Conservation (phyloP, 2,329 filamentous ascomycete species). For the Cryphonectria nitschkei region DNA sequence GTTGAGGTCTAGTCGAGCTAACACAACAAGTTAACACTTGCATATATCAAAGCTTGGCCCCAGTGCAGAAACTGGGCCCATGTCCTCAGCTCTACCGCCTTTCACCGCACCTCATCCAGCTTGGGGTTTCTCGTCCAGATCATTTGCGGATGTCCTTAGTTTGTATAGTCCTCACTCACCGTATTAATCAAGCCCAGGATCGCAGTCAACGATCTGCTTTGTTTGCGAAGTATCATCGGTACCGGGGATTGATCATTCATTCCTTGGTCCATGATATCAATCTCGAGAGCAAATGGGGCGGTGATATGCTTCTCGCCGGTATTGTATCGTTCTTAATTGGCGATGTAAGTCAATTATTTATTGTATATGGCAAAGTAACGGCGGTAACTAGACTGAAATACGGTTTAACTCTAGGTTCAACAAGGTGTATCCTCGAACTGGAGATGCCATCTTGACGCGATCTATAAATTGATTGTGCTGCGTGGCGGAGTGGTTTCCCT, state of each 20-base stretch:
- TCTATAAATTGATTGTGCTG: conserved; percentile 38
- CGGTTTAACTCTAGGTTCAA: conserved; percentile 32
- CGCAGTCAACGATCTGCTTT: neutral
- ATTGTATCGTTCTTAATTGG: neutral
- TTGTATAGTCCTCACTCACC: neutral
- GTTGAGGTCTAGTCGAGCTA: neutral
- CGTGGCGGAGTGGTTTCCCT: conserved; percentile 39
- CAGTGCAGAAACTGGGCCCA: neutral
- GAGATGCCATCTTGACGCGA: conserved; percentile 41
- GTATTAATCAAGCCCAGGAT: neutral
- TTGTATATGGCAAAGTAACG: neutral
- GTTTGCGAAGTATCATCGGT: neutral
- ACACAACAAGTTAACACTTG: neutral
- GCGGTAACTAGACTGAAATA: neutral
- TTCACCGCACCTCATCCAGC: neutral
- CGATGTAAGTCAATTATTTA: neutral
- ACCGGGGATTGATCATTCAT: neutral
- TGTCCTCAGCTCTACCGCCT: neutral
- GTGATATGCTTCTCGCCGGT: neutral
- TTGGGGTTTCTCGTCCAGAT: neutral
- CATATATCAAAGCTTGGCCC: neutral
- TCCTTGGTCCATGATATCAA: neutral
- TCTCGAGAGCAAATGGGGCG: neutral
- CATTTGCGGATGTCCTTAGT: neutral
- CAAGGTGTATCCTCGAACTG: conserved; percentile 39